phyloP scores from a whole-genome alignment of 2,329 filamentous ascomycete genomes.

The Fusarium acutatum region DNA sequence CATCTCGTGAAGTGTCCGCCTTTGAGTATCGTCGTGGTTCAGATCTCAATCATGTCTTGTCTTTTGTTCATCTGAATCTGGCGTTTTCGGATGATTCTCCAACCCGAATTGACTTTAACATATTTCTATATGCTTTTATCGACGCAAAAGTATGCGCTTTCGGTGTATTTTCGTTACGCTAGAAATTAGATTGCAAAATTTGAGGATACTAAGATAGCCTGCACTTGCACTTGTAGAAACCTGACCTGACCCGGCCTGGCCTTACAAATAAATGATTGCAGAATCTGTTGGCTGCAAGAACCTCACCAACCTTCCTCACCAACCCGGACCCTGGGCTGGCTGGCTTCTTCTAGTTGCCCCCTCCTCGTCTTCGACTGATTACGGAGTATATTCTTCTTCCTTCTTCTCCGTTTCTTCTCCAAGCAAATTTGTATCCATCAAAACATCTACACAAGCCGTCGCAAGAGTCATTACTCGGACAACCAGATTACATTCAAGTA shows the following conservation, averaged over 20 bases:
- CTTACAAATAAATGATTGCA: constrained; percentile 3
- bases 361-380: constrained; percentile 13
- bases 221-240: constrained; percentile 10
- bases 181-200: not conserved
- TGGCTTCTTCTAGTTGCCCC: constrained; percentile 12
- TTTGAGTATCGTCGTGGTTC: not conserved
- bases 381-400: not conserved
- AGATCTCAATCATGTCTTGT: not conserved
- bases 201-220: not conserved
- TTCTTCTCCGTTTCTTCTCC: not conserved
- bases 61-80: not conserved
- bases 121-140: not conserved
- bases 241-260: not conserved
- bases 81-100: not conserved
- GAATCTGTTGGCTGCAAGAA: constrained; percentile 29
- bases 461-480: constrained; percentile 21
- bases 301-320: constrained; percentile 19
- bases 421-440: constrained; percentile 1
- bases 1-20: not conserved
- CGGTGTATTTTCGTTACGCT: not conserved
- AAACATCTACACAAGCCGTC: not conserved
- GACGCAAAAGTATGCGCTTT: not conserved
- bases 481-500: constrained; percentile 10
- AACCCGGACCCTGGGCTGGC: constrained; percentile 18
- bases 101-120: not conserved